These are phyloP conservation scores for Peronospora farinosa DNA, from an alignment of 352 stramenopile genomes.

Conservation along the genomic window DNA sequence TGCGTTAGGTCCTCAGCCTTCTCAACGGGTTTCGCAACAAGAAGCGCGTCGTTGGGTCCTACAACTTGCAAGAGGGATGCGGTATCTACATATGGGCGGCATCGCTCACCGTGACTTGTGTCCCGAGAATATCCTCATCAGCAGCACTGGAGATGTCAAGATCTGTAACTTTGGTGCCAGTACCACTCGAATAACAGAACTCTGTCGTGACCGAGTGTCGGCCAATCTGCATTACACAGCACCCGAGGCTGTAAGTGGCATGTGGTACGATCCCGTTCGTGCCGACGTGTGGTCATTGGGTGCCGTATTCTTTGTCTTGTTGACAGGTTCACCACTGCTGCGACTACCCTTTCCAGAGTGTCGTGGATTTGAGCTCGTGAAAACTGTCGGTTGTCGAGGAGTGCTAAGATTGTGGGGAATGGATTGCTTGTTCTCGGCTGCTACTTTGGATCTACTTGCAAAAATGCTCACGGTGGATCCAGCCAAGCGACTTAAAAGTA, in stretches of 20 bases:
- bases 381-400: slow-evolving; percentile 34
- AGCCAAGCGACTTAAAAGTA: slow-evolving; percentile 22
- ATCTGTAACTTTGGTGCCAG: slow-evolving; percentile 59
- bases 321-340: slow-evolving; percentile 57
- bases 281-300: slow-evolving; percentile 72
- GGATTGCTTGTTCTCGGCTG: slow-evolving; percentile 32
- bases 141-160: slow-evolving; percentile 32
- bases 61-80: slow-evolving; percentile 37
- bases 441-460: slow-evolving; percentile 35
- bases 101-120: slow-evolving; percentile 52
- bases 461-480: slow-evolving; percentile 39
- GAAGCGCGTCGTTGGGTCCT: slow-evolving; percentile 36
- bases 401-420: slow-evolving; percentile 47
- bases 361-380: slow-evolving; percentile 38
- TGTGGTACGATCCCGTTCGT: slow-evolving; percentile 45
- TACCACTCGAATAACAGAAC: slow-evolving; percentile 22
- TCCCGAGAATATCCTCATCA: slow-evolving; percentile 51
- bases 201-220: slow-evolving; percentile 35
- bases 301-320: slow-evolving; percentile 61
- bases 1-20: slow-evolving; percentile 8
- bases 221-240: slow-evolving; percentile 57
- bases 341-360: slow-evolving; percentile 36
- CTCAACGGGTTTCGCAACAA: slow-evolving; percentile 27
- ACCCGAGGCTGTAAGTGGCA: slow-evolving; percentile 42
- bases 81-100: slow-evolving; percentile 37